Percentiles rank a stretch among this genome's conserved stretches.
phyloP scores from a whole-genome alignment of 1,139 yeast genomes.

The Geotrichum macrosporum region DNA sequence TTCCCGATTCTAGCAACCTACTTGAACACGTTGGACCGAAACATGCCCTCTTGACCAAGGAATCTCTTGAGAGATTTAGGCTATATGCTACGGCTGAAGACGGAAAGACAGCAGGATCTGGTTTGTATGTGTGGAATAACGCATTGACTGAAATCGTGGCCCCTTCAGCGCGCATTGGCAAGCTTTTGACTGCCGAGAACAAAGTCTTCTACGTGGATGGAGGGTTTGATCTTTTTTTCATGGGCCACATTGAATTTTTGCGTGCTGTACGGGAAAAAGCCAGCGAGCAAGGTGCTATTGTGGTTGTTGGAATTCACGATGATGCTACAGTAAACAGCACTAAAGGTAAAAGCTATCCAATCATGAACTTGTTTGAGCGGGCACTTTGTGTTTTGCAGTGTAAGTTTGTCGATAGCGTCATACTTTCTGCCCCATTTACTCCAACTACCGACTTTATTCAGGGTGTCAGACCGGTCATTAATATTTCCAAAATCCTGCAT shows the following conservation, averaged over 20 bases:
- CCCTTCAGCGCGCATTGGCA: slow-evolving; percentile 31
- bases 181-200: slow-evolving; percentile 10
- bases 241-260: slow-evolving; percentile 81
- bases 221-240: slow-evolving; percentile 85
- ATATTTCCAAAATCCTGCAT: slow-evolving; percentile 51
- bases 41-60: slow-evolving; percentile 37
- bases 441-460: slow-evolving; percentile 45
- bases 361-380: slow-evolving; percentile 84
- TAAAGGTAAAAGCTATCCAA: slow-evolving; percentile 69
- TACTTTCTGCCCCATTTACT: slow-evolving; percentile 62
- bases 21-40: slow-evolving; percentile 22
- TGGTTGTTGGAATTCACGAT: slow-evolving; percentile 68
- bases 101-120: slow-evolving; percentile 59
- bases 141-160: slow-evolving; percentile 32
- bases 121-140: slow-evolving; percentile 45
- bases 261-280: slow-evolving; percentile 42
- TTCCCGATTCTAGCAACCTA: slow-evolving; percentile 33
- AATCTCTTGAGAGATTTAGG: slow-evolving; percentile 42
- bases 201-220: slow-evolving; percentile 66
- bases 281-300: slow-evolving; percentile 35
- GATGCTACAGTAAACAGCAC: slow-evolving; percentile 54
- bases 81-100: slow-evolving; percentile 64
- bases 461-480: slow-evolving; percentile 32
- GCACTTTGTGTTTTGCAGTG: slow-evolving; percentile 86
- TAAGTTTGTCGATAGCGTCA: slow-evolving; percentile 71